Evolutionary conservation across 495 filamentous ascomycete species (phyloP).

Genomic region (Patellaria atrata): DNA sequence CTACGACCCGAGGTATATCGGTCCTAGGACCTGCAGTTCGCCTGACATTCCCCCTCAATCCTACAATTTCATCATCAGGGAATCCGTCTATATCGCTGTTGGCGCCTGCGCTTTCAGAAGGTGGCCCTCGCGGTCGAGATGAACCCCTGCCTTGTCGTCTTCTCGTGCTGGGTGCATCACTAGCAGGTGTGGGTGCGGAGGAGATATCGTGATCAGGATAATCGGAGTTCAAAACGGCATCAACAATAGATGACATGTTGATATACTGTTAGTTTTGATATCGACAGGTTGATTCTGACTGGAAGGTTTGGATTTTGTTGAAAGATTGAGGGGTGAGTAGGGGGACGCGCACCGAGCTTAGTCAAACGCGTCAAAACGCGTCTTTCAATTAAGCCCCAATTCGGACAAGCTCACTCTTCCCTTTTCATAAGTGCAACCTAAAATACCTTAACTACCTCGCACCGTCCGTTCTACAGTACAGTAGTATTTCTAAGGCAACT

Average conservation of each 20-base stretch:
- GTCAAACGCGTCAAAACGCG: conserved; percentile 1
- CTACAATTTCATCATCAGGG: conserved; percentile 50
- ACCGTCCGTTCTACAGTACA: no score
- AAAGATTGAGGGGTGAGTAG: conserved; percentile 2
- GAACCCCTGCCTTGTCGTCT: conserved; percentile 32
- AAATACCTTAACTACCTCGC: no score
- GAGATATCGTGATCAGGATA: conserved; percentile 12
- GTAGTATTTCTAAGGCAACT: no score
- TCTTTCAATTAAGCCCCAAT: not conserved
- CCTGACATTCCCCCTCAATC: conserved; percentile 37
- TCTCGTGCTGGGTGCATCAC: conserved; percentile 21
- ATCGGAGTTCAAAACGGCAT: conserved; percentile 22
- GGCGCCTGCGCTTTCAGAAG: conserved; percentile 50
- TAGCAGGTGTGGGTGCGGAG: conserved; percentile 17
- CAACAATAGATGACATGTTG: conserved; percentile 25
- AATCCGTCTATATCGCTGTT: conserved; percentile 52
- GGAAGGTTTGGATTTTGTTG: not conserved
- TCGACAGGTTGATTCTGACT: no score
- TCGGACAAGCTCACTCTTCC: not conserved
- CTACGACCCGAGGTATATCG: conserved; percentile 69
- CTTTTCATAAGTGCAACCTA: not conserved
- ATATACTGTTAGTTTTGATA: no score
- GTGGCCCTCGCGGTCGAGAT: conserved; percentile 44
- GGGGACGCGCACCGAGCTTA: conserved; percentile 1
- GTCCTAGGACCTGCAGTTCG: conserved; percentile 46